Base-by-base conservation (phyloP, 345 rosid species). In the Clarkia xantiana region DNA sequence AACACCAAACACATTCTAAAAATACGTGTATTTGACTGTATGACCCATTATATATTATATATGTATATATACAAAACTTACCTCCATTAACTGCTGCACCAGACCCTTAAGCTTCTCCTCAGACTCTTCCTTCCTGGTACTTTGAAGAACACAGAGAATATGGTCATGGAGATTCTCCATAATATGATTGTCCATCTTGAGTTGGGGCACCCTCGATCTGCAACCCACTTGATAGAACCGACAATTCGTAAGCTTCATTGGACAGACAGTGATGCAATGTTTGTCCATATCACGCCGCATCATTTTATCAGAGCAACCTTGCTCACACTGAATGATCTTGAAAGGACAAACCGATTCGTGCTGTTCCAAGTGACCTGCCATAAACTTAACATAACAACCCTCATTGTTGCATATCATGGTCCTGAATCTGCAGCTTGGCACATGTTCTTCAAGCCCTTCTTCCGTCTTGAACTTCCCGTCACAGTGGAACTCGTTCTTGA, bases 261-360 rank as follows among this genome's bases (percentile, higher is more conserved):
- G 79, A 63, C 96, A 90, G 11, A 71, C 69, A 3, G 96, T 91
- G 20, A 91, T 81, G 64, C 98, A 86, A 62, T 86, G 98, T 57
- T 83, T 62, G 61, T 86, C 96, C 98, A 86, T 86, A 15, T 75
- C 89, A 0, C 80, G 89, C 59, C 96, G 75, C 93, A 83, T 75
- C 51, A 86, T 65, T 55, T 53, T 50, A 18, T 66, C 75, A 1
- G 77, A 61, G 62, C 98, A 86, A 34, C 71, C 72, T 53, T 86
- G 98, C 59, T 86, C 98, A 12, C 96, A 91, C 0, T 65, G 85
- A 19, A 91, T 71, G 23, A 86, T 67, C 78, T 91, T 91, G 49
- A 81, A 91, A 42, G 93, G 85, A 52, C 98, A 91, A 54, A 53
- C 45, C 3, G 67, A 63, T 57, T 83, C 93, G 20, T 91, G 96